Evolutionary conservation across 2,329 filamentous ascomycete species (phyloP).

Genomic region (Colletotrichum sp.): DNA sequence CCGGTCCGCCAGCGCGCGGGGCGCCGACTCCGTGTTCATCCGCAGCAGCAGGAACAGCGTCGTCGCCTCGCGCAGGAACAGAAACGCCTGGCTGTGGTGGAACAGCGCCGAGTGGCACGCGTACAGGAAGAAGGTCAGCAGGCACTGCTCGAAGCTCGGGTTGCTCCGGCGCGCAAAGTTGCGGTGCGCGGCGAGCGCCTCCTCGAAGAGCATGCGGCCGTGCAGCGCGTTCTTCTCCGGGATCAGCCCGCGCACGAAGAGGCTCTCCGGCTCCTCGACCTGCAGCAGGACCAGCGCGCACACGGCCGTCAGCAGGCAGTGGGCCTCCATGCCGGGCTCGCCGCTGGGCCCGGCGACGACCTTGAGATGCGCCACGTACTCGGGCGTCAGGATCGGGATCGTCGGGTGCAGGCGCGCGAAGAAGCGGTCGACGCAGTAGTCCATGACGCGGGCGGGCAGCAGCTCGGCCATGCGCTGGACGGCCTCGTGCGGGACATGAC

Average conservation of each 20-base stretch:
- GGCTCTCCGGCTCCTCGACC: constrained; percentile 39
- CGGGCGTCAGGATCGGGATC: constrained; percentile 45
- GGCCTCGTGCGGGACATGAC: constrained; percentile 26
- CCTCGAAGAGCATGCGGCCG: constrained; percentile 42
- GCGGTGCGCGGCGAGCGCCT: constrained; percentile 38
- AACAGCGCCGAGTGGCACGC: constrained; percentile 46
- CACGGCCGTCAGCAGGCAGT: constrained; percentile 41
- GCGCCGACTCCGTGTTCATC: constrained; percentile 29
- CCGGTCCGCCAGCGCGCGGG: constrained; percentile 31
- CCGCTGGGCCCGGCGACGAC: constrained; percentile 20
- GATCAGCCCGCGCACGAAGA: constrained; percentile 35
- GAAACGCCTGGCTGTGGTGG: constrained; percentile 48
- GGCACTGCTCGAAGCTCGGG: constrained; percentile 42
- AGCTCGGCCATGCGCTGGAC: constrained; percentile 36
- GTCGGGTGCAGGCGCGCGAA: constrained; percentile 44
- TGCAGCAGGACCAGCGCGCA: constrained; percentile 47
- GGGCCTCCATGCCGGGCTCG: constrained; percentile 37
- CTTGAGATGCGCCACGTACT: constrained; percentile 38
- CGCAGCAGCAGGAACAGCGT: constrained; percentile 42
- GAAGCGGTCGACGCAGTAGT: constrained; percentile 44
- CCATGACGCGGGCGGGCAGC: constrained; percentile 36
- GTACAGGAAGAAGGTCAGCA: constrained; percentile 49
- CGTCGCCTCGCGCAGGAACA: constrained; percentile 48
- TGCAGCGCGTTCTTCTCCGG: constrained; percentile 40
- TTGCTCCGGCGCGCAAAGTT: constrained; percentile 35